Evolutionary conservation across 2,329 filamentous ascomycete species (phyloP).

Genomic region (Lachnellula subtilissima): DNA sequence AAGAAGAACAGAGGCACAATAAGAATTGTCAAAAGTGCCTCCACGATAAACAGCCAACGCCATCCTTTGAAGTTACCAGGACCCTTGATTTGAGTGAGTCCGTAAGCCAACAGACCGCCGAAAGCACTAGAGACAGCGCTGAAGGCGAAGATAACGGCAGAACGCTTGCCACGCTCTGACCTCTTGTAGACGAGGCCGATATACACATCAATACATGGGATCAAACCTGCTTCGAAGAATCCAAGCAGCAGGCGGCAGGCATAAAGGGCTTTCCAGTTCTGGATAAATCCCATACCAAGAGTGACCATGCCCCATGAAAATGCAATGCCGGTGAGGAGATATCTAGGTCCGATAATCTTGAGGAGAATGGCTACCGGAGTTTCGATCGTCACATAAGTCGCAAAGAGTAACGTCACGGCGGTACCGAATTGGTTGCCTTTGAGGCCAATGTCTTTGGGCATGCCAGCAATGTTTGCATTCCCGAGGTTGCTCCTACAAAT

Average conservation of each 20-base stretch:
- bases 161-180: constrained; percentile 25
- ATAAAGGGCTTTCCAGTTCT: constrained; percentile 37
- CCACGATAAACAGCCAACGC: constrained; percentile 36
- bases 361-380: constrained; percentile 42
- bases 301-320: constrained; percentile 32
- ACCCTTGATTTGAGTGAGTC: constrained; percentile 42
- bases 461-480: constrained; percentile 18
- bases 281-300: constrained; percentile 40
- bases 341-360: constrained; percentile 41
- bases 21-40: constrained; percentile 20
- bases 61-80: constrained; percentile 41
- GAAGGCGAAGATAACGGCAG: constrained; percentile 25
- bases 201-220: constrained; percentile 27
- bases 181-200: constrained; percentile 29
- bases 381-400: constrained; percentile 46
- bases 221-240: constrained; percentile 28
- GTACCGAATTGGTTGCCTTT: constrained; percentile 15
- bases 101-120: constrained; percentile 30
- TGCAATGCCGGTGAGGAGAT: constrained; percentile 33
- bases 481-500: constrained; percentile 5
- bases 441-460: constrained; percentile 14
- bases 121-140: constrained; percentile 25
- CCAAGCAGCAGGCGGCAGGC: constrained; percentile 33
- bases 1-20: constrained; percentile 21
- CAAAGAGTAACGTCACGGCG: constrained; percentile 44